Percentiles rank a stretch among this genome's conserved stretches.
Conservation (phyloP, 2,329 filamentous ascomycete genomes). For the Aspergillus japonicus region DNA sequence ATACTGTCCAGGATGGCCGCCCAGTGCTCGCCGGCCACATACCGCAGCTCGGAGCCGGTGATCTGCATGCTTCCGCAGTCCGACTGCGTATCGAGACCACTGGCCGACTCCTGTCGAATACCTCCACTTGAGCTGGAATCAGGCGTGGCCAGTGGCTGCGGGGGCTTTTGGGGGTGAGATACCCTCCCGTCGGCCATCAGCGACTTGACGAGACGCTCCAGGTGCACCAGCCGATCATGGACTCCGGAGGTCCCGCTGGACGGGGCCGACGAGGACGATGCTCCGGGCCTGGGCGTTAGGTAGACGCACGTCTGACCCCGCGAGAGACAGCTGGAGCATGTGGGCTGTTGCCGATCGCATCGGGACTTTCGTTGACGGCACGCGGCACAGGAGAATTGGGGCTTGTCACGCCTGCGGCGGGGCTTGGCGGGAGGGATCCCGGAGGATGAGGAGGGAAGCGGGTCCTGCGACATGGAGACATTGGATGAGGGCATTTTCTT, state of each 20-base stretch:
- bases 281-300: not conserved
- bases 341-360: conserved; percentile 56
- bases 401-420: conserved; percentile 35
- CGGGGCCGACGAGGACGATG: conserved; percentile 14
- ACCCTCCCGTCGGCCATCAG: conserved; percentile 36
- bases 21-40: conserved; percentile 31
- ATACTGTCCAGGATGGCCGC: conserved; percentile 28
- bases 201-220: conserved; percentile 57
- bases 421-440: not conserved
- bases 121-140: not conserved
- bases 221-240: conserved; percentile 58
- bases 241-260: conserved; percentile 38
- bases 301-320: conserved; percentile 58
- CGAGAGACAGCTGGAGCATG: conserved; percentile 56
- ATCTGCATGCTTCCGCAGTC: conserved; percentile 25
- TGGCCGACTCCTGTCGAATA: not conserved
- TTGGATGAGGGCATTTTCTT: not conserved
- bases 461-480: not conserved
- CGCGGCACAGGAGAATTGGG: conserved; percentile 36
- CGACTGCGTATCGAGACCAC: conserved; percentile 6
- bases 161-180: not conserved
- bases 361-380: conserved; percentile 48
- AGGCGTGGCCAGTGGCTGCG: not conserved
- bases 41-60: conserved; percentile 20
- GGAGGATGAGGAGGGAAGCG: not conserved